These are phyloP conservation scores for Spinellus fusiger DNA, from an alignment of 192 early-diverging fungal species.

Conservation along the genomic window DNA sequence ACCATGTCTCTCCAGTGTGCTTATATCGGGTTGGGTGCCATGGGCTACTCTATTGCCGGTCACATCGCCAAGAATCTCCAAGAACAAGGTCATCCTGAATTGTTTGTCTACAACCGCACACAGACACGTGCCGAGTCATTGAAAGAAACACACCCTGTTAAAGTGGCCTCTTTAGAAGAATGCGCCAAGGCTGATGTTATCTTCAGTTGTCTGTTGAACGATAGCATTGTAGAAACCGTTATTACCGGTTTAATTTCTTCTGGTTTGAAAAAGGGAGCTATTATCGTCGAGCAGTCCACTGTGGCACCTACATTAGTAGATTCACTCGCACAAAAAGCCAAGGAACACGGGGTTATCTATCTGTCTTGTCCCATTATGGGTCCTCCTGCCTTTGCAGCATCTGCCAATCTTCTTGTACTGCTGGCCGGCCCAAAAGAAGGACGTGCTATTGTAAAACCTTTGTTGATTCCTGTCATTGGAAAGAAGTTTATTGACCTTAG, in stretches of 20 bases:
- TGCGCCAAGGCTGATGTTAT: conserved; percentile 46
- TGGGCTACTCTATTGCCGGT: conserved; percentile 53
- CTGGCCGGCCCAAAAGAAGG: conserved; percentile 37
- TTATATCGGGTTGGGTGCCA: conserved; percentile 59
- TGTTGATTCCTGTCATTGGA: conserved; percentile 41
- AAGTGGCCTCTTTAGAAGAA: conserved; percentile 29
- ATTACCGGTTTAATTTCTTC: neutral
- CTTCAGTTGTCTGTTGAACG: conserved; percentile 57
- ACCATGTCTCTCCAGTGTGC: conserved; percentile 31
- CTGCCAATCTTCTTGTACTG: conserved; percentile 48
- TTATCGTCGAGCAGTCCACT: conserved; percentile 58
- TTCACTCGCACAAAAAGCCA: conserved; percentile 22
- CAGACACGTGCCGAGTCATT: conserved; percentile 36
- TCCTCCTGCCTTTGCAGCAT: conserved; percentile 34
- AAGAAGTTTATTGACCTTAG: conserved; percentile 47
- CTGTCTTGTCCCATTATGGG: conserved; percentile 31
- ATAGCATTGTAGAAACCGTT: conserved; percentile 34
- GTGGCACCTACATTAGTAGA: conserved; percentile 39
- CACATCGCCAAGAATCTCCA: conserved; percentile 13
- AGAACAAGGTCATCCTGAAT: conserved; percentile 16
- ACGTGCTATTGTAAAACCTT: conserved; percentile 30
- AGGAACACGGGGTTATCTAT: conserved; percentile 13
- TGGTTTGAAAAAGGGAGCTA: conserved; percentile 21
- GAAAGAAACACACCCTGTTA: conserved; percentile 17
- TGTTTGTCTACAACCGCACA: conserved; percentile 64